These are phyloP conservation scores for Lachnellula arida DNA, from an alignment of 2,329 filamentous ascomycete species.

Conservation along the genomic window DNA sequence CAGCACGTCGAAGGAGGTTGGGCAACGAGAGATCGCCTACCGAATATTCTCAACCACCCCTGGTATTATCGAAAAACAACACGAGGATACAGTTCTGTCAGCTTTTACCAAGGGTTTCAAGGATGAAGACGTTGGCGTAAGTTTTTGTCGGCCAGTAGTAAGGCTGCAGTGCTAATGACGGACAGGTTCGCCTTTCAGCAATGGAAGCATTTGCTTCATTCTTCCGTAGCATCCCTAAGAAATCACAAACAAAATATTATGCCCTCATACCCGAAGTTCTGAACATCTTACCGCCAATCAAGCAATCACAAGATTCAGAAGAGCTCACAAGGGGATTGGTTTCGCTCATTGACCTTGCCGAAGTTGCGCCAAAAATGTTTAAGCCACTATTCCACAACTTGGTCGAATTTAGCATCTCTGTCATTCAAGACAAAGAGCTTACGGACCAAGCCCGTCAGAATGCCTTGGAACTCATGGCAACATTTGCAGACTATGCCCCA, in stretches of 20 bases:
- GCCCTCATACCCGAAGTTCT: slow-evolving; percentile 83
- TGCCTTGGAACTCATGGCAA: slow-evolving; percentile 93
- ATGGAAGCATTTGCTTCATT: slow-evolving; percentile 97
- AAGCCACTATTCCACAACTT: slow-evolving; percentile 89
- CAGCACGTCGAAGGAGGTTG: slow-evolving; percentile 78
- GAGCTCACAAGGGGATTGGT: slow-evolving; percentile 86
- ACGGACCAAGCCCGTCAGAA: slow-evolving; percentile 89
- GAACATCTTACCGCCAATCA: slow-evolving; percentile 90
- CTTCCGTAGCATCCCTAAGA: slow-evolving; percentile 87
- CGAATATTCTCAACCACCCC: slow-evolving; percentile 94
- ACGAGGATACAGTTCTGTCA: slow-evolving; percentile 81
- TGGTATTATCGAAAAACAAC: slow-evolving; percentile 91
- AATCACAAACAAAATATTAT: slow-evolving; percentile 84
- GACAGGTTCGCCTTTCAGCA: slow-evolving; percentile 79
- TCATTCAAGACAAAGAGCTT: slow-evolving; percentile 94
- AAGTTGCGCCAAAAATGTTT: slow-evolving; percentile 96
- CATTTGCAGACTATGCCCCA: slow-evolving; percentile 91
- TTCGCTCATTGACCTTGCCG: slow-evolving; percentile 88
- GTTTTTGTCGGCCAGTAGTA: slow-evolving; percentile 22
- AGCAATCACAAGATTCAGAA: slow-evolving; percentile 85
- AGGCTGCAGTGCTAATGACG: slow-evolving; percentile 3
- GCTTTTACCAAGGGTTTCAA: slow-evolving; percentile 92
- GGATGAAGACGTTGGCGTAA: slow-evolving; percentile 75
- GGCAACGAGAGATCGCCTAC: slow-evolving; percentile 88
- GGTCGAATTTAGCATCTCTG: slow-evolving; percentile 86